Percentiles rank a stretch among this genome's conserved stretches.
These are phyloP conservation scores for Hypericum androsaemum DNA, from an alignment of 345 rosid genomes.

Conservation along the genomic window DNA sequence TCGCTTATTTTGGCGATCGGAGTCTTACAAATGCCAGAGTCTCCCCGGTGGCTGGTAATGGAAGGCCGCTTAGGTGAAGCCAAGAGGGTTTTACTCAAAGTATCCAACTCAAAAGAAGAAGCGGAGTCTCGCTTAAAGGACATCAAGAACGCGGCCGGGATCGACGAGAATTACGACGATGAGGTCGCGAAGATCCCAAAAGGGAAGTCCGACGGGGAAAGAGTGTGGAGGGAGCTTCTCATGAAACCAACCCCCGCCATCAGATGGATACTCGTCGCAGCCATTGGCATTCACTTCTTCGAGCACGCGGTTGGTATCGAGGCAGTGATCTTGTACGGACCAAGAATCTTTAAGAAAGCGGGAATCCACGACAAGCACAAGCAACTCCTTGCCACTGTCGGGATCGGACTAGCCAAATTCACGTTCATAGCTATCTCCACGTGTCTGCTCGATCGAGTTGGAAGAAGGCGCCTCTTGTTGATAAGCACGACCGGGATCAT, in stretches of 20 bases:
- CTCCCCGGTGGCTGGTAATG: conserved; percentile 67
- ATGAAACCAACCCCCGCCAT: conserved; percentile 46
- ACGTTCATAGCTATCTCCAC: conserved; percentile 38
- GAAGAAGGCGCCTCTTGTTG: conserved; percentile 52
- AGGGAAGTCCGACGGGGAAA: conserved; percentile 28
- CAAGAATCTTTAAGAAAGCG: conserved; percentile 58
- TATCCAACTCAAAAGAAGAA: conserved; percentile 55
- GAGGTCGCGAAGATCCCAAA: conserved; percentile 22
- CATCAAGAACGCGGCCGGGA: conserved; percentile 51
- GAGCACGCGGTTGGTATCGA: conserved; percentile 76
- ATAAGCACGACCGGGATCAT: conserved; percentile 49
- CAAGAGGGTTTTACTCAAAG: conserved; percentile 24
- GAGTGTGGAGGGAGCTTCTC: conserved; percentile 66
- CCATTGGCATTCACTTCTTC: conserved; percentile 69
- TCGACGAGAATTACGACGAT: conserved; percentile 30
- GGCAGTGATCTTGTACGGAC: conserved; percentile 59
- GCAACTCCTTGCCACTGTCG: conserved; percentile 62
- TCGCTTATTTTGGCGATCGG: conserved; percentile 43
- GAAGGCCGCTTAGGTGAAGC: conserved; percentile 68
- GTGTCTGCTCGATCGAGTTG: conserved; percentile 52
- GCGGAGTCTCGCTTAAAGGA: conserved; percentile 48
- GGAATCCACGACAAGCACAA: conserved; percentile 39
- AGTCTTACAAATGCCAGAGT: conserved; percentile 72
- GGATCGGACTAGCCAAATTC: conserved; percentile 65
- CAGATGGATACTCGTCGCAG: conserved; percentile 55